Percentiles rank a stretch among this genome's conserved stretches.
These are phyloP conservation scores for Artemisia princeps DNA, from an alignment of 140 eudicot genomes.

Conservation along the genomic window DNA sequence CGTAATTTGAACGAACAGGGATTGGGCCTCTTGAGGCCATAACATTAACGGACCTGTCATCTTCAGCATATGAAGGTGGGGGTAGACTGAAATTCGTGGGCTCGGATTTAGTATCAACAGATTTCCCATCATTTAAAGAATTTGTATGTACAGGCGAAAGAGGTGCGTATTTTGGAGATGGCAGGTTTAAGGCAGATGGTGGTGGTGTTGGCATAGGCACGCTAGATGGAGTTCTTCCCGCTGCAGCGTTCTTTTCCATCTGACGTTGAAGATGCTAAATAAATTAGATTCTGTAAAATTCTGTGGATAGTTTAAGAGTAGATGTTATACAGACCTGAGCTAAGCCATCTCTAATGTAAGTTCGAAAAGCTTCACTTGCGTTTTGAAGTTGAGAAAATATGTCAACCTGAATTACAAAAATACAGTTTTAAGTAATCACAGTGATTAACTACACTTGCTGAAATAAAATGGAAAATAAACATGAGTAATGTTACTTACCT, in stretches of 20 bases:
- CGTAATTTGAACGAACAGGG: slow-evolving; percentile 30
- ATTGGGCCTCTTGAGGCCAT: slow-evolving; percentile 40
- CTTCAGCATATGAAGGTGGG: slow-evolving; percentile 59
- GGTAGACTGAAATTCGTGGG: slow-evolving; percentile 80
- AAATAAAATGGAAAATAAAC: background rate
- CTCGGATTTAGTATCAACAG: slow-evolving; percentile 41
- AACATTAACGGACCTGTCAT: slow-evolving; percentile 36
- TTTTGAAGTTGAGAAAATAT: slow-evolving; percentile 95
- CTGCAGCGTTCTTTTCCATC: slow-evolving; percentile 98
- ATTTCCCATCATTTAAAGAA: slow-evolving; percentile 49
- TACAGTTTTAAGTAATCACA: background rate
- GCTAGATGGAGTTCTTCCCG: slow-evolving; percentile 92
- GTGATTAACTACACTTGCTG: background rate
- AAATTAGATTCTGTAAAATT: background rate
- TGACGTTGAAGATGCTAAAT: slow-evolving; percentile 24
- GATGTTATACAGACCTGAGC: slow-evolving; percentile 55
- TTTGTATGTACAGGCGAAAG: slow-evolving; percentile 81
- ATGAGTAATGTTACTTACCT: slow-evolving; percentile 39
- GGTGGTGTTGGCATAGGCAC: slow-evolving; percentile 94
- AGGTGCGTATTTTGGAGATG: slow-evolving; percentile 73
- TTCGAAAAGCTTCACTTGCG: slow-evolving; percentile 95
- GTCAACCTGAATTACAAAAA: slow-evolving; percentile 55
- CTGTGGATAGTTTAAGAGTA: background rate
- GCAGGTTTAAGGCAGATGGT: slow-evolving; percentile 61
- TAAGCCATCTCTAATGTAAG: slow-evolving; percentile 94